Evolutionary conservation across 2,329 filamentous ascomycete species (phyloP), one percentile per base, ranked within the genome.

Genomic region (Fusarium verrucosum): DNA sequence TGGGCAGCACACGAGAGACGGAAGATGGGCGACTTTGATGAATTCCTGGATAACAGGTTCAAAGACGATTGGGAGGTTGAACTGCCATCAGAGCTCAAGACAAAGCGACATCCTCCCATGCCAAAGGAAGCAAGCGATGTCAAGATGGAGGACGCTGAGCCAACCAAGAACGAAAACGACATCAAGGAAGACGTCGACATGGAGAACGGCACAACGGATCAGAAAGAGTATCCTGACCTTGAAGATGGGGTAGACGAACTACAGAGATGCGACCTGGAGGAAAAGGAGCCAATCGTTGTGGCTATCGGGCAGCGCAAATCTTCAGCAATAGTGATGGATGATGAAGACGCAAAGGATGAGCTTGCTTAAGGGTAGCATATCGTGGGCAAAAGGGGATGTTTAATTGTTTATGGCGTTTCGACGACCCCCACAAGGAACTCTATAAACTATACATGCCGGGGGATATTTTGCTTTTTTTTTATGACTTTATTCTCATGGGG

Each of bases 1-100:
- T 85, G 81, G 77, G 71, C 71, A 5, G 85, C 85, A 1, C 82
- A 86, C 59, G 76, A 79, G 50, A 76, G 78, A 68, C 81, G 84
- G 52, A 76, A 74, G 46, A 70, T 75, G 2, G 85, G 85, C 6
- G 76, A 81, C 3, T 87, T 85, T 58, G 80, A 86, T 56, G 78
- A 79, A 5, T 81, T 78, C 47, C 73, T 84, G 26, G 72, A 76
- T 10, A 67, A 73, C 4, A 79, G 79, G 50, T 83, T 87, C 54
- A 75, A 80, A 66, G 71, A 77, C 4, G 80, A 81, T 23, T 87
- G 84, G 84, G 77, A 72, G 0, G 75, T 80, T 9, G 66, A 77
- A 50, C 63, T 83, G 43, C 80, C 80, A 0, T 70, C 70, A 14
- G 73, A 71, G 28, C 64, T 75, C 57, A 73, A 68, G 58, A 64